These are phyloP conservation scores for Nicotiana paniculata DNA, from an alignment of 257 asterid species.

Conservation along the genomic window DNA sequence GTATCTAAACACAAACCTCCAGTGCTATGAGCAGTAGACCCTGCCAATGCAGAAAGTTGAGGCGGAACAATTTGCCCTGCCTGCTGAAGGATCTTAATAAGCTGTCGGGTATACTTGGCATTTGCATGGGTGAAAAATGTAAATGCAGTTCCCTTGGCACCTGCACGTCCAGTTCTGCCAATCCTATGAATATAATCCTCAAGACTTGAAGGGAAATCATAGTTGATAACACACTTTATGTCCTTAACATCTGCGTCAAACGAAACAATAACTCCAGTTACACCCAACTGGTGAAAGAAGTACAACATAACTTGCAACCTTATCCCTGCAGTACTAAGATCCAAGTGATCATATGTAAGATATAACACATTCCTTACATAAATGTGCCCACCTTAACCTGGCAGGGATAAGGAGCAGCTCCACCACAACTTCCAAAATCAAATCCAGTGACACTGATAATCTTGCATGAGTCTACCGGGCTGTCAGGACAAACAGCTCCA, in stretches of 20 bases:
- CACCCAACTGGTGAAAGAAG: neutral
- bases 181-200: conserved; percentile 96
- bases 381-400: conserved; percentile 89
- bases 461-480: conserved; percentile 85
- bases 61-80: conserved; percentile 86
- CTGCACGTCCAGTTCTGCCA: conserved; percentile 97
- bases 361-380: conserved; percentile 55
- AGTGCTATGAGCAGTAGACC: conserved; percentile 29
- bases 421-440: conserved; percentile 47
- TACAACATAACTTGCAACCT: conserved; percentile 49
- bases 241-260: conserved; percentile 84
- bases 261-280: neutral
- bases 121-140: conserved; percentile 78
- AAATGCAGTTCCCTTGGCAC: conserved; percentile 77
- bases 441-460: conserved; percentile 36
- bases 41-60: conserved; percentile 58
- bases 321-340: conserved; percentile 89
- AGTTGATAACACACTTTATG: conserved; percentile 83
- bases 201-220: conserved; percentile 77
- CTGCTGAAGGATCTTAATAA: conserved; percentile 68
- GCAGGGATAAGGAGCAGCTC: conserved; percentile 98
- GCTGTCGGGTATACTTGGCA: conserved; percentile 56
- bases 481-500: conserved; percentile 69
- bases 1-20: conserved; percentile 40
- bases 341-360: conserved; percentile 47